phyloP scores from a whole-genome alignment of 257 asterid genomes.

The Asclepias syriaca region DNA sequence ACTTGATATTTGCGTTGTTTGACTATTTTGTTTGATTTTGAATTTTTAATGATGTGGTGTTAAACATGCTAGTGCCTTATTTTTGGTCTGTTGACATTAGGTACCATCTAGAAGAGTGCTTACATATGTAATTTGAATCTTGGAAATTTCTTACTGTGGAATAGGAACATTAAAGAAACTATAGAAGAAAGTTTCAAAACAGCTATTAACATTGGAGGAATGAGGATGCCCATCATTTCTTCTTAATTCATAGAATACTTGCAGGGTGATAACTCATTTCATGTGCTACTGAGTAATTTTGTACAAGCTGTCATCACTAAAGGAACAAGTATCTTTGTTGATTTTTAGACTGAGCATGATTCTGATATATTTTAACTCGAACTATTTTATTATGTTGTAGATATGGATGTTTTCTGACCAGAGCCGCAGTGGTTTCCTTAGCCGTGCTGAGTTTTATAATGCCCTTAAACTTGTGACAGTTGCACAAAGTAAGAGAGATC shows the following conservation, averaged over 20 bases:
- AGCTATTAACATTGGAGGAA: not conserved
- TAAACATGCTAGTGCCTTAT: not conserved
- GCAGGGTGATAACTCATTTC: not conserved
- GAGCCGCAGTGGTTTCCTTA: slow-evolving; percentile 64
- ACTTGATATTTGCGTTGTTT: not conserved
- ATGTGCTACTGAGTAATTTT: not conserved
- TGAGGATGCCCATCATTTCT: not conserved
- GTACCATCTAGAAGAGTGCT: not conserved
- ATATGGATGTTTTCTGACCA: slow-evolving; percentile 87
- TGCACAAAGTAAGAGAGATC: slow-evolving; percentile 92
- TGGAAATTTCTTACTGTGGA: not conserved
- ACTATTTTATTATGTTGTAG: slow-evolving; percentile 39
- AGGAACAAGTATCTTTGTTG: not conserved
- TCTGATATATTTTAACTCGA: not conserved
- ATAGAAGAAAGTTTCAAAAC: not conserved
- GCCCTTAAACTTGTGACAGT: slow-evolving; percentile 96
- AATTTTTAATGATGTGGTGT: not conserved
- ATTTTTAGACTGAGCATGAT: not conserved
- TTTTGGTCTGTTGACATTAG: not conserved
- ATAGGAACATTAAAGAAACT: not conserved
- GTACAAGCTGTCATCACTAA: not conserved
- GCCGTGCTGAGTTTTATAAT: slow-evolving; percentile 80
- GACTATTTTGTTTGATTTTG: not conserved
- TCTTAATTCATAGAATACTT: not conserved
- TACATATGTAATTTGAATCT: not conserved